Evolutionary conservation across 2,329 filamentous ascomycete species (phyloP), one percentile per base, ranked within the genome.

Genomic region (Colletotrichum brevisporum): DNA sequence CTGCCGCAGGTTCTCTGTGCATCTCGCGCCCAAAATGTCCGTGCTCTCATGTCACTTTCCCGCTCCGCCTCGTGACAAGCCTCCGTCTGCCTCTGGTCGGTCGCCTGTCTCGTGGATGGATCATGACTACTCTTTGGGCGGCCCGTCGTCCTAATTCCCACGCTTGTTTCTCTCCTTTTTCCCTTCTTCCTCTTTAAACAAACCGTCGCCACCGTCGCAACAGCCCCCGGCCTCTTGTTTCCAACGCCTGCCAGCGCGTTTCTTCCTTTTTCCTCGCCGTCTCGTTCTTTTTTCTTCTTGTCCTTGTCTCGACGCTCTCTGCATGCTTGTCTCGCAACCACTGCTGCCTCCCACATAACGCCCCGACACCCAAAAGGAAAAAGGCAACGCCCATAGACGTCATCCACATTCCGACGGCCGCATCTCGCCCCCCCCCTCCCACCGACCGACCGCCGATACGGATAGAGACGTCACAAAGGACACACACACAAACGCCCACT

Each of bases 61-160:
- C 39, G 41, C 63, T 70, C 47, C 57, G 57, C 67, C 67, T 45
- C 63, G 52, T 70, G 67, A 70, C 67, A 70, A 36, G 57, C 57
- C 57, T 56, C 24, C 36, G 48, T 47, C 51, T 50, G 61, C 6
- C 31, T 36, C 8, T 36, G 10, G 27, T 8, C 27, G 6, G 27
- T 31, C 8, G 31, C 31, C 31, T 36, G 31, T 66, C 55, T 45
- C 47, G 53, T 66, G 24, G 53, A 58, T 47, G 53, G 64, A 36
- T 36, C 31, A 36, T 36, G 31, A 36, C 31, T 24, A 24, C 21
- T 10, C 31, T 36, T 36, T 36, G 8, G 31, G 31, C 31, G 31
- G 31, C 31, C 43, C n/a, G n/a, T n/a, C n/a, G n/a, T n/a, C n/a
- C n/a, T n/a, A n/a, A n/a, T 53, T 31, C 15, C 21, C 41, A 57